phyloP scores from a whole-genome alignment of 2,329 filamentous ascomycete genomes.

The Alternaria postmessia region DNA sequence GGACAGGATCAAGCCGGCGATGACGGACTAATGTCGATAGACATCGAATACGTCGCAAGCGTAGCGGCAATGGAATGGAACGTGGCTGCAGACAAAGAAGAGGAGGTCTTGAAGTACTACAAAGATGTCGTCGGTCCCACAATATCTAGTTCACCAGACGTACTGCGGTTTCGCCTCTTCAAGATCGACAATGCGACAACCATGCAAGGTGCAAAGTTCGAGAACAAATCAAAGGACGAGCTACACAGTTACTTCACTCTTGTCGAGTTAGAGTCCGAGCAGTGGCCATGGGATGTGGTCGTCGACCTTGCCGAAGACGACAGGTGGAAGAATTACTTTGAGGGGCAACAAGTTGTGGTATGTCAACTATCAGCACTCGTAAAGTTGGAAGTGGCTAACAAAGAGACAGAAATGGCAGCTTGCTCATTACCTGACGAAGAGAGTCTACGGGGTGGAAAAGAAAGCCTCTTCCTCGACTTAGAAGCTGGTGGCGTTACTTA shows the following conservation, averaged over 20 bases:
- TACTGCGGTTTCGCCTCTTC: constrained; percentile 26
- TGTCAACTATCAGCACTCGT: not conserved
- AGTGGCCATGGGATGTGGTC: constrained; percentile 31
- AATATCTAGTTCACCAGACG: constrained; percentile 19
- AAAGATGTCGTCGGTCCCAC: constrained; percentile 12
- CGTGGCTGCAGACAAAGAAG: constrained; percentile 13
- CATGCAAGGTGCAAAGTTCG: constrained; percentile 4
- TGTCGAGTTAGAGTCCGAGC: constrained; percentile 24
- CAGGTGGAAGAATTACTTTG: constrained; percentile 25
- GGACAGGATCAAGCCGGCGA: not conserved
- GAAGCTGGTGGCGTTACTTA: not conserved
- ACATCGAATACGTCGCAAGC: constrained; percentile 21
- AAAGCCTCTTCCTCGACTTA: not conserved
- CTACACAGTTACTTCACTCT: constrained; percentile 22
- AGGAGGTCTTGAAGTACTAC: constrained; percentile 23
- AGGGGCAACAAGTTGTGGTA: constrained; percentile 21
- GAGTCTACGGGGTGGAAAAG: not conserved
- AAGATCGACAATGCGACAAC: constrained; percentile 20
- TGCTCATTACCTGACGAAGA: constrained; percentile 20
- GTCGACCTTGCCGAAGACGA: constrained; percentile 21
- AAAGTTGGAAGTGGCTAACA: constrained; percentile 3
- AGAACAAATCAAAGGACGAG: constrained; percentile 12
- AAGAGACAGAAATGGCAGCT: constrained; percentile 25
- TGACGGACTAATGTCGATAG: constrained; percentile 13
- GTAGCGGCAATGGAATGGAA: constrained; percentile 27